These are phyloP conservation scores for Ophiocordyceps camponoti-floridani DNA, from an alignment of 2,329 filamentous ascomycete species.

Conservation along the genomic window DNA sequence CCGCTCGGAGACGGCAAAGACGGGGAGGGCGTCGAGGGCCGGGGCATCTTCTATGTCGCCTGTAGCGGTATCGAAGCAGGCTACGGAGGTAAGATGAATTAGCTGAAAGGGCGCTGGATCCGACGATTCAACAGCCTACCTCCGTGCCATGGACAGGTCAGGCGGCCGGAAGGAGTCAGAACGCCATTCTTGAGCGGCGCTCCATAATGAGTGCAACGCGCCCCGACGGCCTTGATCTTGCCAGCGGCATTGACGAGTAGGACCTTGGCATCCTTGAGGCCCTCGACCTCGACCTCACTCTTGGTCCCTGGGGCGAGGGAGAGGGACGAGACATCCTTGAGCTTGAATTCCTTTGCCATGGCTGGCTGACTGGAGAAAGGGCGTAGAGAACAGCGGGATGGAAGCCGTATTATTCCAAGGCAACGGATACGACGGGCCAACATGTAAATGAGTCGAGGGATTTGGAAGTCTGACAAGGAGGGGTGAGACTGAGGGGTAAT, in stretches of 20 bases:
- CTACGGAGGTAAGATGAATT: conserved; percentile 22
- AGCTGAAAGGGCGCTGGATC: conserved; percentile 5
- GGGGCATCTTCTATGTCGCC: conserved; percentile 94
- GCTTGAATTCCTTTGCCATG: conserved; percentile 43
- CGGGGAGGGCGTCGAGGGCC: conserved; percentile 67
- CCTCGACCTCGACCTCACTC: conserved; percentile 78
- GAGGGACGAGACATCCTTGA: conserved; percentile 62
- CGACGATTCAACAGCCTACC: conserved; percentile 43
- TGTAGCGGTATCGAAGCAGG: conserved; percentile 78
- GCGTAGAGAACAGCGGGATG: neutral
- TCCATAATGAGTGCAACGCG: conserved; percentile 84
- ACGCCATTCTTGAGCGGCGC: conserved; percentile 79
- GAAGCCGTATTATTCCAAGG: neutral
- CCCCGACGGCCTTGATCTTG: conserved; percentile 59
- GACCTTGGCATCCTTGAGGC: conserved; percentile 71
- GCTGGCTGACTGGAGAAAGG: conserved; percentile 7
- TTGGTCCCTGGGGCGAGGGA: conserved; percentile 67
- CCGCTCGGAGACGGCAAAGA: conserved; percentile 66
- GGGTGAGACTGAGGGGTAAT: neutral
- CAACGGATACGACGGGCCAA: neutral
- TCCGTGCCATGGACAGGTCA: conserved; percentile 95
- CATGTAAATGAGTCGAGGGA: neutral
- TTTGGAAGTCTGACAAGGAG: neutral
- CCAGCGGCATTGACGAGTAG: conserved; percentile 65
- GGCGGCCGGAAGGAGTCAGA: conserved; percentile 58